Base-by-base conservation (phyloP, 805 yeast genomes). In the Candida chilensis region DNA sequence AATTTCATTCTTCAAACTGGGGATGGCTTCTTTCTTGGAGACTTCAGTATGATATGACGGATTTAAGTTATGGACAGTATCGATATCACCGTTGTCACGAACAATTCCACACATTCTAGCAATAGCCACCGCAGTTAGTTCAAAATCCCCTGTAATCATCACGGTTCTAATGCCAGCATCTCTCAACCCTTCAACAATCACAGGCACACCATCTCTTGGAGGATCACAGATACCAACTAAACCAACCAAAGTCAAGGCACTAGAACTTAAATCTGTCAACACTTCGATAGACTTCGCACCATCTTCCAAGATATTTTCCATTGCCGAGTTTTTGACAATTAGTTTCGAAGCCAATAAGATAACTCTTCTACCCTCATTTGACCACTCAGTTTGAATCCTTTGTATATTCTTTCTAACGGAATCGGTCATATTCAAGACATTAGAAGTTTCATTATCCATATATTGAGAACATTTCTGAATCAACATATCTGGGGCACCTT, bases 71-170 rank as follows among this genome's bases (percentile, higher is more conserved):
- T 36, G 36, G 20, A 38, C 34, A 6, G 29, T 36, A 34, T 48
- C 48, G 16, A 48, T 38, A 3, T 33, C 43, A 22, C 46, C 48
- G 3, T 36, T 24, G 22, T 47, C 45, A 16, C 28, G 28, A 3
- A 59, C 36, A 17, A 61, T 60, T 11, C 64, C 65, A 44, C 60
- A 49, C 33, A 61, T 60, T 21, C 56, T 54, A 3, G 72, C 73
- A 37, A 71, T 70, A 3, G 72, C 59, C 20, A 63, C 52, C 1
- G 71, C 77, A 17, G 76, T 71, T 10, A 64, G 46, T 39, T 65
- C 70, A 37, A 60, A 68, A 44, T 71, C 78, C 34, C 78, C 77
- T n/a, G 70, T 64, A 15, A 63, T 58, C 68, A 64, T 63, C 5
- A 54, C 52, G 11, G 57, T 45, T 28, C 51, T 60, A 32, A 64